Conservation (phyloP, 192 early-diverging fungal species). For the Phlyctochytrium arcticum region DNA sequence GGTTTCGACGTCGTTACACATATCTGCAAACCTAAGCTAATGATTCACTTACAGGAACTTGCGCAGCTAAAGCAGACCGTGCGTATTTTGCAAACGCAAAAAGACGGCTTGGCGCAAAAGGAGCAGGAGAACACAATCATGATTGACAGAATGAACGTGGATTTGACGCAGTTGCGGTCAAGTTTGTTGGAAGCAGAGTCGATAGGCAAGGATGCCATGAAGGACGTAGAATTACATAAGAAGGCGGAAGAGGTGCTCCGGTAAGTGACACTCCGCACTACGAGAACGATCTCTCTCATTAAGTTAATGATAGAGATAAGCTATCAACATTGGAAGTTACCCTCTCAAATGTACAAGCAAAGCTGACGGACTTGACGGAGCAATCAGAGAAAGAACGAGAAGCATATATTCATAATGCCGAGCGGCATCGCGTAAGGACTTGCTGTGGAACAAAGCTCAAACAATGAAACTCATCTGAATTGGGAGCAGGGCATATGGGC, state of each 20-base stretch:
- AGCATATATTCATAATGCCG: conserved; percentile 24
- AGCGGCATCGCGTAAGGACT: conserved; percentile 18
- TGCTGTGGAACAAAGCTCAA: background rate
- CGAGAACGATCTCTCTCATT: background rate
- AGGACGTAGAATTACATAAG: conserved; percentile 5
- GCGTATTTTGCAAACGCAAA: background rate
- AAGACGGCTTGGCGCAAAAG: background rate
- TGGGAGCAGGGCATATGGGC: conserved; percentile 6
- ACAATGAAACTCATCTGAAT: background rate
- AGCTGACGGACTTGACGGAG: conserved; percentile 22
- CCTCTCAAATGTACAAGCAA: background rate
- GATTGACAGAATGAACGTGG: background rate
- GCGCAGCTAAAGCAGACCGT: background rate
- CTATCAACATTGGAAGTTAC: background rate
- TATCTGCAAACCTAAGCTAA: background rate
- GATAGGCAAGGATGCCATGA: background rate
- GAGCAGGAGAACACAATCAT: background rate
- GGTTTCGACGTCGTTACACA: background rate
- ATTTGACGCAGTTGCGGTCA: background rate
- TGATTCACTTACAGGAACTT: background rate
- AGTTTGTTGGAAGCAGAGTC: background rate
- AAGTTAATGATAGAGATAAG: conserved; percentile 10
- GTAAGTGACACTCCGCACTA: background rate
- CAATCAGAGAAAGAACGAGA: conserved; percentile 24
- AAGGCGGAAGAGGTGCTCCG: background rate